Conservation (phyloP, 1,139 yeast species). For the Candida glucosophila region DNA sequence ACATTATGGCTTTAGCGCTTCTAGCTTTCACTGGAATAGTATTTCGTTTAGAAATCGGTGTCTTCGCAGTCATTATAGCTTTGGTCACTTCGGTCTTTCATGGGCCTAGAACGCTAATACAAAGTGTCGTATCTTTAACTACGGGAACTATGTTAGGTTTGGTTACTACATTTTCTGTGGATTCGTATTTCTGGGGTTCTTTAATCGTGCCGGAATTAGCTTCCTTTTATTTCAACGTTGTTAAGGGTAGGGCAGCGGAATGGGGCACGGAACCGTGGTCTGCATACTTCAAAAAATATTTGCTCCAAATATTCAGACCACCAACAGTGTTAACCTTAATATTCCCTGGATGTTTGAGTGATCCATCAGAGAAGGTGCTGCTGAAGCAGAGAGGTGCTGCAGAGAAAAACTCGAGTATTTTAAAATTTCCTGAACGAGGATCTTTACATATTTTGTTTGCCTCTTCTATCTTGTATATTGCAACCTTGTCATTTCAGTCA, state of each 20-base stretch:
- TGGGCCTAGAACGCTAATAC: conserved; percentile 34
- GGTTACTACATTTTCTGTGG: conserved; percentile 42
- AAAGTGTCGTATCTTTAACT: conserved; percentile 29
- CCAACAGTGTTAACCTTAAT: conserved; percentile 49
- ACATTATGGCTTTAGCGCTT: conserved; percentile 46
- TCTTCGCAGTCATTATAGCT: conserved; percentile 41
- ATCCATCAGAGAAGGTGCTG: conserved; percentile 27
- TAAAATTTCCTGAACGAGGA: conserved; percentile 31
- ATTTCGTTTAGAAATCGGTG: conserved; percentile 66
- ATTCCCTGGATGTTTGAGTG: conserved; percentile 32
- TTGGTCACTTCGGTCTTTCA: conserved; percentile 34
- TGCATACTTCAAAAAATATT: conserved; percentile 49
- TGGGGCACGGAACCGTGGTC: conserved; percentile 83
- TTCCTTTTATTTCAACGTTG: conserved; percentile 65
- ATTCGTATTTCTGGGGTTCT: conserved; percentile 70
- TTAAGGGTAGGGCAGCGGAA: conserved; percentile 58
- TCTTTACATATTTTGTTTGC: conserved; percentile 25
- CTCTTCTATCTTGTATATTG: conserved; percentile 46
- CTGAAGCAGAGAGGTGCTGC: conserved; percentile 16
- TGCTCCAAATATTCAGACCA: conserved; percentile 49
- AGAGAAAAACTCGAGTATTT: conserved; percentile 13
- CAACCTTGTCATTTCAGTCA: conserved; percentile 68
- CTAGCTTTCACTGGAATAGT: conserved; percentile 58
- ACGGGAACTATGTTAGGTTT: conserved; percentile 54
- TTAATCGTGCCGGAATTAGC: conserved; percentile 60